A percentile compares a stretch with the other conserved stretches of the same genome.
Evolutionary conservation across 495 filamentous ascomycete genomes (phyloP).

Genomic region (Penicillium dipodomyicola): DNA sequence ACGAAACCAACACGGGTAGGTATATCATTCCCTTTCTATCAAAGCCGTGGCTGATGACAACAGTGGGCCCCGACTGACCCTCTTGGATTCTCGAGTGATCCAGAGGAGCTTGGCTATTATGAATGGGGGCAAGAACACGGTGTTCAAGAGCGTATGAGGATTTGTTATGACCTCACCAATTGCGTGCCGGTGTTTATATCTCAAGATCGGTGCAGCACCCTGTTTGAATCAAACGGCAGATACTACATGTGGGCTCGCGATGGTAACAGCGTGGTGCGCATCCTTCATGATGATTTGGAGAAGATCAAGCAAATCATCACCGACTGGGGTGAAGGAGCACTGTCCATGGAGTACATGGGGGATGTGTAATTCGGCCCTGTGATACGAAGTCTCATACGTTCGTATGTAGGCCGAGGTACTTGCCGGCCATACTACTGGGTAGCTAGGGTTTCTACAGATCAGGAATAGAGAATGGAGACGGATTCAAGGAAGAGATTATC

Average conservation of each 20-base stretch:
- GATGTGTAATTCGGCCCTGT: not conserved
- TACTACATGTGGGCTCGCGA: not conserved
- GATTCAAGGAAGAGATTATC: not conserved
- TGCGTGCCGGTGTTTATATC: not conserved
- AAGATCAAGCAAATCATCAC: not conserved
- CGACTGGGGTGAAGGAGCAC: not conserved
- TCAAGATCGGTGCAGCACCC: not conserved
- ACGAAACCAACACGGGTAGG: not conserved
- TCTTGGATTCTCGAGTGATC: not conserved
- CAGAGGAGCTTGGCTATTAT: not conserved
- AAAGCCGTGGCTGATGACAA: not conserved
- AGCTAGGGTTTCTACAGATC: not conserved
- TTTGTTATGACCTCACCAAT: not conserved
- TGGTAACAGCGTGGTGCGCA: not conserved
- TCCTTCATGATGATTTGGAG: not conserved
- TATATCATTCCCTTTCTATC: not conserved
- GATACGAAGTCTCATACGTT: not conserved
- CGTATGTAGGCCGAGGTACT: not conserved
- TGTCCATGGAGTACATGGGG: not conserved
- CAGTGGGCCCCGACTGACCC: not conserved
- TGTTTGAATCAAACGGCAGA: not conserved
- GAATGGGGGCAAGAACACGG: not conserved
- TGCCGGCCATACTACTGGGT: constrained; percentile 6
- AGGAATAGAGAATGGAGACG: not conserved
- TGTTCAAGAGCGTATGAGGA: not conserved